A percentile compares a stretch with the other conserved stretches of the same genome.
Evolutionary conservation across 371 early-diverging fungal species (phyloP).

Genomic region (Mucor indicus): DNA sequence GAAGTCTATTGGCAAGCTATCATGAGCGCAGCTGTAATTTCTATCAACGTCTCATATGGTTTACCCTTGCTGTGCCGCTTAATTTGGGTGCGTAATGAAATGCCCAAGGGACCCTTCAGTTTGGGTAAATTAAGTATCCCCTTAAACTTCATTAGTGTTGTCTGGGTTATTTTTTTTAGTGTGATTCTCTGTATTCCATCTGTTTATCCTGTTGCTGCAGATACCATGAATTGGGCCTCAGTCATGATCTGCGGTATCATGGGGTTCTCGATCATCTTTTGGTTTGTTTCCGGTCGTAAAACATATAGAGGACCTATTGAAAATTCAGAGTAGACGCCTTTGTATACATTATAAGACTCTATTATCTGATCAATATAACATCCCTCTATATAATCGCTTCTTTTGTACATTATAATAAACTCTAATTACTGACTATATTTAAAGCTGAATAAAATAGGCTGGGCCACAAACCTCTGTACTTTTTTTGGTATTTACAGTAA

Average conservation of each 20-base stretch:
- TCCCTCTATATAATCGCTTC: too few relatives aligned
- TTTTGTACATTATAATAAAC: too few relatives aligned
- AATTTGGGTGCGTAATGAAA: conserved; percentile 19
- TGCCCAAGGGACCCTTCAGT: conserved; percentile 29
- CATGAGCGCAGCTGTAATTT: conserved; percentile 29
- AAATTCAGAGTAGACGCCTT: too few relatives aligned
- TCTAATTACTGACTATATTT: too few relatives aligned
- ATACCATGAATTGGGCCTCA: conserved; percentile 28
- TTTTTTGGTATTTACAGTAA: too few relatives aligned
- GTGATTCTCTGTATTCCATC: conserved; percentile 31
- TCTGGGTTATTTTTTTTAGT: conserved; percentile 27
- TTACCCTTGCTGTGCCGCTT: conserved; percentile 30
- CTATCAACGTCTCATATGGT: conserved; percentile 24
- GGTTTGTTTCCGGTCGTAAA: conserved; percentile 20
- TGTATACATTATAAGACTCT: too few relatives aligned
- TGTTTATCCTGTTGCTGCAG: conserved; percentile 15
- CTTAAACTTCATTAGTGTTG: conserved; percentile 23
- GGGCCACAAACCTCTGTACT: too few relatives aligned
- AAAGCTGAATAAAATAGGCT: too few relatives aligned
- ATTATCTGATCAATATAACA: too few relatives aligned
- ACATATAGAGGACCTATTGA: conserved; percentile 14
- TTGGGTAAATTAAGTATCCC: conserved; percentile 23
- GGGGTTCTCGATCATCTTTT: conserved; percentile 18
- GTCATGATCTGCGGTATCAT: conserved; percentile 26
- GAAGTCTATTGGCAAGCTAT: conserved; percentile 28